Evolutionary conservation across 768 basidiomycete genomes (phyloP).

Genomic region (Suillus tomentosus): DNA sequence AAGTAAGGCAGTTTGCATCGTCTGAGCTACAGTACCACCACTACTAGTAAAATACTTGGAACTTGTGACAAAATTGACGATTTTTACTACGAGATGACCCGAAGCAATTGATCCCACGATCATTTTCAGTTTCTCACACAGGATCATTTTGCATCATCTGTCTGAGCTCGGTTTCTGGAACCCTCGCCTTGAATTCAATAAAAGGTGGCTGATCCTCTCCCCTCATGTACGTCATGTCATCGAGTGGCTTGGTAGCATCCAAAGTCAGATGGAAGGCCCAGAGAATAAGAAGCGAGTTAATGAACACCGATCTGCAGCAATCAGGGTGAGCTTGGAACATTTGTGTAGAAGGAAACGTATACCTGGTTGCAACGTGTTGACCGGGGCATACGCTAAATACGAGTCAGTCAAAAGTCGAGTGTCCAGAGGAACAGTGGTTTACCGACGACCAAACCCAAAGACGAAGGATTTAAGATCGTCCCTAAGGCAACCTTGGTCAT

Average conservation of each 20-base stretch:
- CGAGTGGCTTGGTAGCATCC: no score
- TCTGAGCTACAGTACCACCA: background rate
- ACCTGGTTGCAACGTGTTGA: background rate
- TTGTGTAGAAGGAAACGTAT: background rate
- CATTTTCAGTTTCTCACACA: background rate
- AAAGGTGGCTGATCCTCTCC: background rate
- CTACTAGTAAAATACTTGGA: background rate
- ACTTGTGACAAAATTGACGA: background rate
- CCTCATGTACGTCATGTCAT: background rate
- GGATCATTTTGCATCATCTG: background rate
- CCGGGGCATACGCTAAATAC: background rate
- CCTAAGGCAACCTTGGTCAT: background rate
- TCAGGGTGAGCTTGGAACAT: background rate
- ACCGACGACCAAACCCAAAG: constrained; percentile 4
- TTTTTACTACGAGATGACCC: background rate
- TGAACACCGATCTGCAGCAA: background rate
- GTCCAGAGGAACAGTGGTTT: background rate
- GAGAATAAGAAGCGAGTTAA: no score
- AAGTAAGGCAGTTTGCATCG: background rate
- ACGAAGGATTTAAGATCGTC: background rate
- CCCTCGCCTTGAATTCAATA: background rate
- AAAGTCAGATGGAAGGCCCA: no score
- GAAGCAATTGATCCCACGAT: background rate
- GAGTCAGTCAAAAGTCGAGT: background rate
- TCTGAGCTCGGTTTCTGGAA: background rate